These are phyloP conservation scores for Pyrus bretschneideri DNA, from an alignment of 306 rosid species.

Conservation along the genomic window DNA sequence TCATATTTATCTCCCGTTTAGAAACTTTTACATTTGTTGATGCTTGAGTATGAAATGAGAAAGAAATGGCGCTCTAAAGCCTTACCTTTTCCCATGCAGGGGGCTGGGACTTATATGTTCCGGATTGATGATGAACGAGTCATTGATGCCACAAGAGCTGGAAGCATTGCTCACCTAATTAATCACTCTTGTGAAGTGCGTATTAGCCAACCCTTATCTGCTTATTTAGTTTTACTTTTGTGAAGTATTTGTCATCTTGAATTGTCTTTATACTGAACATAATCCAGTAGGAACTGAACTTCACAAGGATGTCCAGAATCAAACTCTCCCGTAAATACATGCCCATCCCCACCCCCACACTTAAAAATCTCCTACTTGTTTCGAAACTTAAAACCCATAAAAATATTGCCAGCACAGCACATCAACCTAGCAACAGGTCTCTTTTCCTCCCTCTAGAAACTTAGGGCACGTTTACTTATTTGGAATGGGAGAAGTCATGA, in stretches of 20 bases:
- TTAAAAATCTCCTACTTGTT: no score
- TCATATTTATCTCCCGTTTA: not conserved
- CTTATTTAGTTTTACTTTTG: constrained; percentile 1
- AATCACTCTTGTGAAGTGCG: constrained; percentile 97
- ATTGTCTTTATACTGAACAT: constrained; percentile 1
- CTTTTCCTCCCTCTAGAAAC: no score
- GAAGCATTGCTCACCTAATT: constrained; percentile 98
- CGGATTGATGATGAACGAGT: constrained; percentile 93
- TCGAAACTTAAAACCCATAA: no score
- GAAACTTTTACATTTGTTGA: not conserved
- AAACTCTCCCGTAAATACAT: not conserved
- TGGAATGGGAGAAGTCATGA: no score
- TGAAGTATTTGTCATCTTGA: constrained; percentile 5
- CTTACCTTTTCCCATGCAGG: constrained; percentile 53
- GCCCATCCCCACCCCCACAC: no score
- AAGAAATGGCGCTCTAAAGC: not conserved
- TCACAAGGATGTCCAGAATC: not conserved
- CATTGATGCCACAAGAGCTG: constrained; percentile 97
- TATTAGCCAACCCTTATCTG: constrained; percentile 14
- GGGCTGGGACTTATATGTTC: constrained; percentile 99
- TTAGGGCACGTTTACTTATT: no score
- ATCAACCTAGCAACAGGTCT: no score
- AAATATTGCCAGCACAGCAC: no score
- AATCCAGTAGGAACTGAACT: not conserved
- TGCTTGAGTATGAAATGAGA: not conserved